phyloP scores from a whole-genome alignment of 257 asterid genomes.

The Petrea volubilis region DNA sequence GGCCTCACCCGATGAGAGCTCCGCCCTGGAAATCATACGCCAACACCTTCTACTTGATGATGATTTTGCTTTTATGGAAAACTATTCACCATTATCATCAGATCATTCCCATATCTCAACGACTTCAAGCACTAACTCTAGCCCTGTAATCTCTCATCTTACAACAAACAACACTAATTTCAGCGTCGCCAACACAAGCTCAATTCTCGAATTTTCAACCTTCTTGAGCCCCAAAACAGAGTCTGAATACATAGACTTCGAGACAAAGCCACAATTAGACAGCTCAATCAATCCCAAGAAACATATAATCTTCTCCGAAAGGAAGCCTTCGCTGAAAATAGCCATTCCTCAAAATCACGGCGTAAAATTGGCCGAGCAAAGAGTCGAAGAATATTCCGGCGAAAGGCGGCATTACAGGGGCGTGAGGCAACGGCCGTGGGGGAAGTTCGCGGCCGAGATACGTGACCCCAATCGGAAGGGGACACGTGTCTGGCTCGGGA shows the following conservation, averaged over 20 bases:
- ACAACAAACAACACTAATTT: conserved; percentile 4
- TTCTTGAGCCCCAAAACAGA: background rate
- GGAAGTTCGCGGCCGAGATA: conserved; percentile 59
- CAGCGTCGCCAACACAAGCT: conserved; percentile 16
- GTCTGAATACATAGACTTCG: conserved; percentile 26
- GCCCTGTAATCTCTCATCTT: background rate
- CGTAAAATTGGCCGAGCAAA: background rate
- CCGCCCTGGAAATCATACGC: conserved; percentile 57
- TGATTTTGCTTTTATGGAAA: conserved; percentile 45
- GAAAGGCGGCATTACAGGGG: conserved; percentile 51
- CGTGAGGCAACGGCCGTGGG: conserved; percentile 59
- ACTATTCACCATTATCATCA: conserved; percentile 18
- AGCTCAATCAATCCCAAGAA: background rate
- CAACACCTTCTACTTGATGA: conserved; percentile 46
- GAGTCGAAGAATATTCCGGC: background rate
- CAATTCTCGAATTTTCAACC: background rate
- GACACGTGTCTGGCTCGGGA: conserved; percentile 57
- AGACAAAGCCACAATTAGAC: conserved; percentile 21
- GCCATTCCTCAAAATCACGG: conserved; percentile 35
- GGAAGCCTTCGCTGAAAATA: conserved; percentile 55
- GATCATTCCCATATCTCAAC: conserved; percentile 32
- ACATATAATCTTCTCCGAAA: conserved; percentile 20
- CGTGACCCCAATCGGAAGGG: conserved; percentile 57
- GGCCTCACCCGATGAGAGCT: conserved; percentile 39
- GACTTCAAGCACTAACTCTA: conserved; percentile 2